Percentiles rank a stretch among this genome's conserved stretches.
Conservation (phyloP, 768 basidiomycete genomes). For the Amanita thiersii region DNA sequence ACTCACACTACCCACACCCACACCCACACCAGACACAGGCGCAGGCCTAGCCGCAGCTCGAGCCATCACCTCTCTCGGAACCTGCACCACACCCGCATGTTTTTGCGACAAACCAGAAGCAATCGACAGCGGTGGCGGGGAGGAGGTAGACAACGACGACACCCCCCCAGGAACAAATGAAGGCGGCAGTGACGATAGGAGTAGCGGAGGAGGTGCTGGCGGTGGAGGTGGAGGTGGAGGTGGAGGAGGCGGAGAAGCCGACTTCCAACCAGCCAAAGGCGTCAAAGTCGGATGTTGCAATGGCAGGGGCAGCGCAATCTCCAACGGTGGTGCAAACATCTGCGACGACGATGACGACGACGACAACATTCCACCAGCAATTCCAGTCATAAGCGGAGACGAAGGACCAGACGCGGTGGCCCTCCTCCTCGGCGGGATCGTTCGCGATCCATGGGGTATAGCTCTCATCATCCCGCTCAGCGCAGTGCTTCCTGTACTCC, state of each 20-base stretch:
- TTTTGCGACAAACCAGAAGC: too few relatives aligned
- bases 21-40: neutral
- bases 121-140: too few relatives aligned
- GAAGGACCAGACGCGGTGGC: neutral
- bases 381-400: neutral
- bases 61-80: slow-evolving; percentile 1
- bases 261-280: too few relatives aligned
- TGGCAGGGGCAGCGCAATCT: neutral
- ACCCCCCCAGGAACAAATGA: neutral
- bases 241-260: neutral
- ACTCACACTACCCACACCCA: too few relatives aligned
- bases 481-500: neutral
- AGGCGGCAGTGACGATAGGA: neutral
- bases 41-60: slow-evolving; percentile 4
- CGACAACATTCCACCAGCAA: too few relatives aligned
- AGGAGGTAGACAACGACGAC: too few relatives aligned
- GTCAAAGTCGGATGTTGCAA: too few relatives aligned
- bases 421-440: neutral
- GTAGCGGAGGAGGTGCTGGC: neutral
- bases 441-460: slow-evolving; percentile 4
- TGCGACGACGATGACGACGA: neutral
- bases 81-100: slow-evolving; percentile 2
- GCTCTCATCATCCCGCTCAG: too few relatives aligned
- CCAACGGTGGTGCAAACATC: neutral
- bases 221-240: neutral